phyloP scores from a whole-genome alignment of 106 monocot genomes.

The Agapanthus africanus region DNA sequence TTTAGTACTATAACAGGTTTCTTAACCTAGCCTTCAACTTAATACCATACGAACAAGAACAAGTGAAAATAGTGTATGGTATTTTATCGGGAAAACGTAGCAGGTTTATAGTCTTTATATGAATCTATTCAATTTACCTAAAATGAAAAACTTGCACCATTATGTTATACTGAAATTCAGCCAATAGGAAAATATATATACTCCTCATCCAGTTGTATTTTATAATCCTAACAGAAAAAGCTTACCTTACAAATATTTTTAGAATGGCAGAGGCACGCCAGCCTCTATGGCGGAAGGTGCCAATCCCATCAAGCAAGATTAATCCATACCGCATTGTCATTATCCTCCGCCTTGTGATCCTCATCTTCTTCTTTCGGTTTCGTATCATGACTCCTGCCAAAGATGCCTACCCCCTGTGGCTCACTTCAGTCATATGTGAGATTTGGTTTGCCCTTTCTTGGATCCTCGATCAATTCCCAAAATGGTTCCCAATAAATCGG shows the following conservation, averaged over 20 bases:
- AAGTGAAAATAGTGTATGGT: too few relatives aligned
- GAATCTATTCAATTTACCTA: too few relatives aligned
- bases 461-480: constrained; percentile 98
- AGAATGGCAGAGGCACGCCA: constrained; percentile 83
- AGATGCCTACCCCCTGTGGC: constrained; percentile 89
- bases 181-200: too few relatives aligned
- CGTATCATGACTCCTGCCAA: constrained; percentile 68
- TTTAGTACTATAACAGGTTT: too few relatives aligned
- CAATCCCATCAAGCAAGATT: constrained; percentile 76
- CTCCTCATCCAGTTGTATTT: too few relatives aligned
- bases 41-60: too few relatives aligned
- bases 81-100: too few relatives aligned
- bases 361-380: constrained; percentile 84
- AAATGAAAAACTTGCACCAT: too few relatives aligned
- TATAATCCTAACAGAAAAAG: too few relatives aligned
- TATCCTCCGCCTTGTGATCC: constrained; percentile 70
- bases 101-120: too few relatives aligned
- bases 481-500: constrained; percentile 79
- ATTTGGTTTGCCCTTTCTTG: constrained; percentile 96
- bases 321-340: constrained; percentile 94
- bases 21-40: too few relatives aligned
- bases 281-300: constrained; percentile 90
- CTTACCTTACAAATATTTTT: constrained; percentile 1
- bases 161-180: too few relatives aligned
- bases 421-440: constrained; percentile 87